phyloP scores from a whole-genome alignment of 225 moss, liverwort and hornwort genomes.

The Climacium dendroides region DNA sequence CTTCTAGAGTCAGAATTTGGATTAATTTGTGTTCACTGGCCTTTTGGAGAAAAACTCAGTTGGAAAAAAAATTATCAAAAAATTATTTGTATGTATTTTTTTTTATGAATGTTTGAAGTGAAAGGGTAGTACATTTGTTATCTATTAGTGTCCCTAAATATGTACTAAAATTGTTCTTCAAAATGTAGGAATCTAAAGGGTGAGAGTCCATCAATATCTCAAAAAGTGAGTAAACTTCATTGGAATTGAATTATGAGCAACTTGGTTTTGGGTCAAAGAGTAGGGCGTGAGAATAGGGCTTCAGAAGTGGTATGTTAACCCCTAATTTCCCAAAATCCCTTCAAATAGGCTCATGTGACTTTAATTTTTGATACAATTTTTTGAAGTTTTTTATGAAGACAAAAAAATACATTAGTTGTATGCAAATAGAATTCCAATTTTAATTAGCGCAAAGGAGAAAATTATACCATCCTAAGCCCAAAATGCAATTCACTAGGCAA shows the following conservation, averaged over 20 bases:
- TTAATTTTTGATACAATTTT: background rate
- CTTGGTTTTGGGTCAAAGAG: background rate
- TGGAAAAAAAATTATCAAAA: background rate
- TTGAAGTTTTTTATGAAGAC: fast-evolving
- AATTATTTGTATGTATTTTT: fast-evolving
- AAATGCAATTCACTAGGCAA: fast-evolving
- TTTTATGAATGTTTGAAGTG: background rate
- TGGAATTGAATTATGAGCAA: fast-evolving
- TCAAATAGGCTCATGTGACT: fast-evolving
- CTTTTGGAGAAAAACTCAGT: background rate
- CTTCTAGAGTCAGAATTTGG: background rate
- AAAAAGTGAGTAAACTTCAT: background rate
- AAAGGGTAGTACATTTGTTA: background rate
- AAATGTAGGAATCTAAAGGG: background rate
- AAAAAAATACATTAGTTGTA: background rate
- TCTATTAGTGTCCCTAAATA: fast-evolving
- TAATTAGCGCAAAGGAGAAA: fast-evolving
- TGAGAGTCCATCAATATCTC: background rate
- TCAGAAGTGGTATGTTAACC: fast-evolving
- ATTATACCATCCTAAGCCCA: fast-evolving
- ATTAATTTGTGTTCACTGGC: background rate
- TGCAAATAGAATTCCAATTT: background rate
- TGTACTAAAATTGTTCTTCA: background rate
- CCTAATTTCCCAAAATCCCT: background rate
- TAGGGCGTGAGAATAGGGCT: no score